phyloP scores from a whole-genome alignment of 1,284 basidiomycete species.

The Sanghuangporus sanghuang region DNA sequence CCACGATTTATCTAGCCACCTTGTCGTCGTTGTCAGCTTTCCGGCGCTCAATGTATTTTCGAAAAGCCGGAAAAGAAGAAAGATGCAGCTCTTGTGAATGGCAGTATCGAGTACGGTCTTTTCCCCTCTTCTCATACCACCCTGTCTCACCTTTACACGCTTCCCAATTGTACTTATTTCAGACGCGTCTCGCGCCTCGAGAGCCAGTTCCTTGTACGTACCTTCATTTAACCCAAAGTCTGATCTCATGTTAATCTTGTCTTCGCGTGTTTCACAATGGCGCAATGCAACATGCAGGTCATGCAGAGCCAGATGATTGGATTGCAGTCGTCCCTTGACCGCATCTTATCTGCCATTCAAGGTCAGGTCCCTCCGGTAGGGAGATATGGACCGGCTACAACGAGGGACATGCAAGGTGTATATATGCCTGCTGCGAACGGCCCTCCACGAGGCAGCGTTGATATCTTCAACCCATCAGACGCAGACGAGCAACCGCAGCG shows the following conservation, averaged over 20 bases:
- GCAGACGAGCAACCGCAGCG: constrained; percentile 6
- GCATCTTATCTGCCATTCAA: constrained; percentile 68
- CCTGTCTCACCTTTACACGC: constrained; percentile 16
- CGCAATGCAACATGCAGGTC: constrained; percentile 40
- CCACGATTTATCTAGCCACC: constrained; percentile 49
- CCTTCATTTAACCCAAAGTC: neutral
- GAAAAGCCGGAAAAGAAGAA: constrained; percentile 89
- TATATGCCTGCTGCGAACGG: constrained; percentile 24
- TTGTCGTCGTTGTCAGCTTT: constrained; percentile 84
- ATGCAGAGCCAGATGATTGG: constrained; percentile 90
- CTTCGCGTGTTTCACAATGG: neutral
- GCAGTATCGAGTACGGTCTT: constrained; percentile 60
- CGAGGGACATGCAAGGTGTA: constrained; percentile 26
- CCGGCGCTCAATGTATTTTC: constrained; percentile 81
- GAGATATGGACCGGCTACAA: constrained; percentile 23
- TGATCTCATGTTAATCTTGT: neutral
- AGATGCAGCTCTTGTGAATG: constrained; percentile 42
- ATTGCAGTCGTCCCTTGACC: constrained; percentile 80
- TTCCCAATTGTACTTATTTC: constrained; percentile 20
- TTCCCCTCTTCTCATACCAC: constrained; percentile 18
- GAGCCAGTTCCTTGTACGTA: constrained; percentile 71
- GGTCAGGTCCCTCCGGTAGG: constrained; percentile 35
- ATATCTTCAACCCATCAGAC: constrained; percentile 16
- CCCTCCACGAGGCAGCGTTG: constrained; percentile 26
- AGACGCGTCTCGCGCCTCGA: constrained; percentile 79